Evolutionary conservation across 2,329 filamentous ascomycete species (phyloP).

Genomic region (Clonostachys chloroleuca): DNA sequence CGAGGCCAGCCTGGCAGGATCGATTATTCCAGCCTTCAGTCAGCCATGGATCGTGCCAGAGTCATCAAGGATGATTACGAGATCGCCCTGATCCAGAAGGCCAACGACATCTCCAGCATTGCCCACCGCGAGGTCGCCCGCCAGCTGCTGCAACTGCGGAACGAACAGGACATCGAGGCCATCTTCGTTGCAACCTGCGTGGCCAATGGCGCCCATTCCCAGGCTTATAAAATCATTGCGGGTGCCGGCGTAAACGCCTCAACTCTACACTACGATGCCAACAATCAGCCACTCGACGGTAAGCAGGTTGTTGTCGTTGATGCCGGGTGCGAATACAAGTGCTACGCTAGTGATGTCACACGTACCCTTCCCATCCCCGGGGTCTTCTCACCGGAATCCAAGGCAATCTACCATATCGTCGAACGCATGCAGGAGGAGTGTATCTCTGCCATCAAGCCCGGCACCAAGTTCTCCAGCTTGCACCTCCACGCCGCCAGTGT

Average conservation of each 20-base stretch:
- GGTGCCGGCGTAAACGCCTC: slow-evolving; percentile 79
- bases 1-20: slow-evolving; percentile 24
- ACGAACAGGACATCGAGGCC: slow-evolving; percentile 81
- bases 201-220: slow-evolving; percentile 65
- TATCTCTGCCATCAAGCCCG: slow-evolving; percentile 64
- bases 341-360: slow-evolving; percentile 88
- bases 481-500: slow-evolving; percentile 70
- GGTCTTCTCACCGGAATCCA: slow-evolving; percentile 61
- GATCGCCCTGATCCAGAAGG: slow-evolving; percentile 73
- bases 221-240: slow-evolving; percentile 87
- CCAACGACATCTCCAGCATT: slow-evolving; percentile 72
- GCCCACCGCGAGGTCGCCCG: slow-evolving; percentile 73
- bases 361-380: slow-evolving; percentile 78
- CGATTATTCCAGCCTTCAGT: slow-evolving; percentile 50
- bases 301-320: slow-evolving; percentile 79
- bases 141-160: slow-evolving; percentile 57
- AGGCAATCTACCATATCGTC: slow-evolving; percentile 73
- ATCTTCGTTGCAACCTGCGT: slow-evolving; percentile 71
- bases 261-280: slow-evolving; percentile 81
- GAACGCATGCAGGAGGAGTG: slow-evolving; percentile 76
- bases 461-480: slow-evolving; percentile 65
- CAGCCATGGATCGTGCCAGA: slow-evolving; percentile 74
- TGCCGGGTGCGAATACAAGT: slow-evolving; percentile 78
- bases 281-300: slow-evolving; percentile 66
- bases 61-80: slow-evolving; percentile 86